A percentile compares a stretch with the other conserved stretches of the same genome.
These are phyloP conservation scores for Periconia macrospinosa DNA, from an alignment of 2,329 filamentous ascomycete genomes.

Conservation along the genomic window DNA sequence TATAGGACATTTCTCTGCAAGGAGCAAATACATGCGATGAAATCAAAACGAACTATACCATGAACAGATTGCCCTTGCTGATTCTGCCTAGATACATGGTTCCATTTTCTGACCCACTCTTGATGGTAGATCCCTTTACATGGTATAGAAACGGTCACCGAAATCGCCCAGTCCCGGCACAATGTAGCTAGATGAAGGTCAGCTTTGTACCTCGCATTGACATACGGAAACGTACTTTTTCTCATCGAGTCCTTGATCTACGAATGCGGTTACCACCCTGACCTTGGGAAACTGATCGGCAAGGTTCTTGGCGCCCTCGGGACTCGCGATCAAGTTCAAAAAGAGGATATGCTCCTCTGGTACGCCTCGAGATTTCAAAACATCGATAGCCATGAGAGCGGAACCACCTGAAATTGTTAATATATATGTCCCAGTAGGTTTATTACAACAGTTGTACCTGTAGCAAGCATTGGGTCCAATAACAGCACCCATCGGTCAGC, in stretches of 20 bases:
- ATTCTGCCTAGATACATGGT: background rate
- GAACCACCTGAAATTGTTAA: constrained; percentile 66
- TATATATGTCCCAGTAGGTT: background rate
- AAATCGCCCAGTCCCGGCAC: constrained; percentile 93
- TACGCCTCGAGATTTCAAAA: constrained; percentile 85
- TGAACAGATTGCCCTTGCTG: background rate
- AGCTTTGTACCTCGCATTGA: constrained; percentile 3
- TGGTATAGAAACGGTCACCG: constrained; percentile 92
- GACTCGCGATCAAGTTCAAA: constrained; percentile 96
- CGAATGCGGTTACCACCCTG: constrained; percentile 91
- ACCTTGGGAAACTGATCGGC: constrained; percentile 85
- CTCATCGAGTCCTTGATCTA: constrained; percentile 93
- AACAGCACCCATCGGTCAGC: constrained; percentile 89
- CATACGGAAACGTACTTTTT: constrained; percentile 75
- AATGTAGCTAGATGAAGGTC: constrained; percentile 71
- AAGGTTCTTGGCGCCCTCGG: constrained; percentile 87
- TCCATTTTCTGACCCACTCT: background rate
- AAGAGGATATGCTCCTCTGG: constrained; percentile 95
- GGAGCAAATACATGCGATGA: background rate
- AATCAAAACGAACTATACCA: background rate
- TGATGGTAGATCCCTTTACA: constrained; percentile 52
- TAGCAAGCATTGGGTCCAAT: constrained; percentile 98
- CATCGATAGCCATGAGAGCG: constrained; percentile 94
- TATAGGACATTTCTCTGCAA: background rate
- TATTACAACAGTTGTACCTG: constrained; percentile 60